phyloP scores from a whole-genome alignment of 768 basidiomycete genomes.

The Boletus reticuloceps region DNA sequence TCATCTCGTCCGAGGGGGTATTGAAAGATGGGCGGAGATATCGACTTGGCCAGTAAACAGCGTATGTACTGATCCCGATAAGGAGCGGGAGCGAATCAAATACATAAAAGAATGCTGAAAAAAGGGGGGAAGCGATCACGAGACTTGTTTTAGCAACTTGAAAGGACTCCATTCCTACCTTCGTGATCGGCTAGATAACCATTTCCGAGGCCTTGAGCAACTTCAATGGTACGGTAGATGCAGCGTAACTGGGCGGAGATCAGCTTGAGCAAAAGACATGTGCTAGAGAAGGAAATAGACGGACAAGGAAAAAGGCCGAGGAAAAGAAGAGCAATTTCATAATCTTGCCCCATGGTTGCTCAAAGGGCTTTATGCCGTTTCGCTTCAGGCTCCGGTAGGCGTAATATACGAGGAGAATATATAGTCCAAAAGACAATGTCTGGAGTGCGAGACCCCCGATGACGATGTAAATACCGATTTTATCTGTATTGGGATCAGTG shows the following conservation, averaged over 20 bases:
- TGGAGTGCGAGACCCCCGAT: slow-evolving; percentile 27
- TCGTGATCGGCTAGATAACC: slow-evolving; percentile 24
- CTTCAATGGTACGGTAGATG: slow-evolving; percentile 29
- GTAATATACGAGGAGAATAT: slow-evolving; percentile 11
- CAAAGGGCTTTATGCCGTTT: not conserved
- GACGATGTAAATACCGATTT: slow-evolving; percentile 19
- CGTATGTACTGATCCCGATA: slow-evolving; percentile 22
- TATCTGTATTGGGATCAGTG: not conserved
- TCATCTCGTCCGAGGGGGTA: not conserved
- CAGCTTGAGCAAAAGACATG: not conserved
- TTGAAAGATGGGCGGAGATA: slow-evolving; percentile 12
- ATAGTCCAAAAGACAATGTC: slow-evolving; percentile 24
- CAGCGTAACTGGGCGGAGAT: slow-evolving; percentile 15
- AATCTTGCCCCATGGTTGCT: slow-evolving; percentile 18
- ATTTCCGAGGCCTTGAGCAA: slow-evolving; percentile 13
- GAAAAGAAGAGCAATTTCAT: slow-evolving; percentile 23
- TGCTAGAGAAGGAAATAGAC: not conserved
- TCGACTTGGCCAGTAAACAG: slow-evolving; percentile 26
- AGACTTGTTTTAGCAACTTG: too few relatives aligned
- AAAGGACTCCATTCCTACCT: slow-evolving; percentile 5
- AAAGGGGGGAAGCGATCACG: too few relatives aligned
- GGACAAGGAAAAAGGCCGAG: slow-evolving; percentile 26
- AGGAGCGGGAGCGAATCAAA: slow-evolving; percentile 31
- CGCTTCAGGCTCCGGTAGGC: slow-evolving; percentile 14
- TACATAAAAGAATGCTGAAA: slow-evolving; percentile 27